Conservation (phyloP, 768 basidiomycete genomes). For the Leccinum olivaceopallidum region DNA sequence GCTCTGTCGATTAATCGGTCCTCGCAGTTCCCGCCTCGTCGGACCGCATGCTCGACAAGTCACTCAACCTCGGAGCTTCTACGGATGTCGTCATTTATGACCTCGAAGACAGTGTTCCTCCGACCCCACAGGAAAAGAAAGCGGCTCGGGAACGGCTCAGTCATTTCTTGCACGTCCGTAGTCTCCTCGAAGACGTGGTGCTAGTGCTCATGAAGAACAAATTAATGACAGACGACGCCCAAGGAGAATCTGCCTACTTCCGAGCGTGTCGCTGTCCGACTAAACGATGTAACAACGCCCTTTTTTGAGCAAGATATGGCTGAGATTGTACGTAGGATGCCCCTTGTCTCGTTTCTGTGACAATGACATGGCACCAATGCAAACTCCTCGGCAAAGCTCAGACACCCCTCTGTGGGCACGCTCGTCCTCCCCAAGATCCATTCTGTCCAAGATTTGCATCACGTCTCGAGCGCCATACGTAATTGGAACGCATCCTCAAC, state of each 20-base stretch:
- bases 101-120: slow-evolving; percentile 84
- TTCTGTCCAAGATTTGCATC: slow-evolving; percentile 61
- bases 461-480: slow-evolving; percentile 47
- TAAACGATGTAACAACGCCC: slow-evolving; percentile 66
- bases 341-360: slow-evolving; percentile 3
- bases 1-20: neutral
- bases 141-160: slow-evolving; percentile 55
- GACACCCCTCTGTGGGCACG: slow-evolving; percentile 50
- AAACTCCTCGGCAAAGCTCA: slow-evolving; percentile 38
- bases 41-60: slow-evolving; percentile 81
- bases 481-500: slow-evolving; percentile 26
- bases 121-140: slow-evolving; percentile 54
- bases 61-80: slow-evolving; percentile 43
- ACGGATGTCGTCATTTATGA: slow-evolving; percentile 87
- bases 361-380: slow-evolving; percentile 5
- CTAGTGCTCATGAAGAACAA: slow-evolving; percentile 15
- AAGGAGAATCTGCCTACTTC: slow-evolving; percentile 41
- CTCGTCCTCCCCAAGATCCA: slow-evolving; percentile 89
- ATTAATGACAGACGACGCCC: slow-evolving; percentile 21
- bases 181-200: slow-evolving; percentile 6
- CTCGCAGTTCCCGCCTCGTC: slow-evolving; percentile 73
- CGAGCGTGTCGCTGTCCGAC: slow-evolving; percentile 63
- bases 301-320: slow-evolving; percentile 67
- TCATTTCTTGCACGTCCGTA: slow-evolving; percentile 55
- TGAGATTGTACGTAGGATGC: slow-evolving; percentile 52